phyloP scores from a whole-genome alignment of 2,329 filamentous ascomycete genomes.

The Neonectria punicea region DNA sequence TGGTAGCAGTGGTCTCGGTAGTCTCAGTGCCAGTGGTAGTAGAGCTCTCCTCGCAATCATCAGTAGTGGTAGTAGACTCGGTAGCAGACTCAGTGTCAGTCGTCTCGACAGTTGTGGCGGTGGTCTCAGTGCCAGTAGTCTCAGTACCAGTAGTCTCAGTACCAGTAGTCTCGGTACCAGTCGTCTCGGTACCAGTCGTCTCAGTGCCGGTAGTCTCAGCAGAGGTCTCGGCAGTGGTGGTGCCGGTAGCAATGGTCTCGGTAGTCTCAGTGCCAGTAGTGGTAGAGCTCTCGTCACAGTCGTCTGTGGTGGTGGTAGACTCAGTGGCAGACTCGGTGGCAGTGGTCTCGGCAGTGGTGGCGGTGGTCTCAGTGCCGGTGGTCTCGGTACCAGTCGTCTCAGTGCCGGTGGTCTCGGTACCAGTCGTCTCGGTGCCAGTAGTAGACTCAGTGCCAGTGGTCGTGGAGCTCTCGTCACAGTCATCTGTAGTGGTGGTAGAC shows the following conservation, averaged over 20 bases:
- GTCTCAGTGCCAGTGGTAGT: constrained; percentile 10
- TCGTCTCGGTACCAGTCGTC: background rate
- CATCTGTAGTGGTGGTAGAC: constrained; percentile 1
- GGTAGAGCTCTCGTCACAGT: background rate
- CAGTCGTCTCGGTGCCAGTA: constrained; percentile 5
- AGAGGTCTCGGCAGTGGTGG: no score
- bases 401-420: constrained; percentile 1
- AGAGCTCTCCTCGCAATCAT: background rate
- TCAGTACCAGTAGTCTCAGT: constrained; percentile 14
- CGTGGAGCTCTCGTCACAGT: no score
- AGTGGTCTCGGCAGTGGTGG: background rate
- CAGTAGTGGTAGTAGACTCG: background rate
- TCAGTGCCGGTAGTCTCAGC: constrained; percentile 13
- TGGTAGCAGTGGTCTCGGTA: constrained; percentile 8
- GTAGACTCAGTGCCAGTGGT: constrained; percentile 1
- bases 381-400: constrained; percentile 8
- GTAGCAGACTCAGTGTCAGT: background rate
- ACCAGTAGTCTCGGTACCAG: constrained; percentile 10
- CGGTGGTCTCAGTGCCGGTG: background rate
- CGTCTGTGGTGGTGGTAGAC: background rate
- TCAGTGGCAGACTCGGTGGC: background rate
- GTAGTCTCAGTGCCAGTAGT: constrained; percentile 8
- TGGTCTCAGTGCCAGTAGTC: constrained; percentile 23
- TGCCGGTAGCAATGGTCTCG: no score
- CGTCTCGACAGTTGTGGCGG: background rate